Conservation (phyloP, 495 filamentous ascomycete species). For the Lepidopterella palustris region DNA sequence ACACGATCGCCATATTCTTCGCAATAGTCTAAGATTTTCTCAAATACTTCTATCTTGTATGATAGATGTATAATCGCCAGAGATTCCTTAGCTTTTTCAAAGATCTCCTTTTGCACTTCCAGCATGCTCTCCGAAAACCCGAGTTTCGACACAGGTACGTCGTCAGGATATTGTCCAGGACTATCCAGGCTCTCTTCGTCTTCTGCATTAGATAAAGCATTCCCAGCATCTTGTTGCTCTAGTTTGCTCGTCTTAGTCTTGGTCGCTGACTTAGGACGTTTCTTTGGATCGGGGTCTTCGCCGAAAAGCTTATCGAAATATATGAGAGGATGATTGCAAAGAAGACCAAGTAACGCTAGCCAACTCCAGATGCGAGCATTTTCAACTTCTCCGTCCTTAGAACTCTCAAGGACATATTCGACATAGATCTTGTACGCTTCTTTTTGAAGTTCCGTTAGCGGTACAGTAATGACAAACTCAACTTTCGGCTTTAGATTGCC, state of each 20-base stretch:
- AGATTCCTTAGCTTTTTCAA: background rate
- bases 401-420: constrained; percentile 24
- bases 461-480: constrained; percentile 73
- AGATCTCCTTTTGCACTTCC: background rate
- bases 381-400: constrained; percentile 13
- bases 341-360: constrained; percentile 52
- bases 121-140: background rate
- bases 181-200: background rate
- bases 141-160: background rate
- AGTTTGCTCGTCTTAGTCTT: constrained; percentile 6
- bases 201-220: background rate
- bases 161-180: background rate
- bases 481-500: constrained; percentile 62
- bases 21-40: constrained; percentile 58
- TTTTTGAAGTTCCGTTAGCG: constrained; percentile 60
- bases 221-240: background rate
- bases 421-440: constrained; percentile 58
- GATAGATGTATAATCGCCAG: constrained; percentile 39
- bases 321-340: constrained; percentile 69
- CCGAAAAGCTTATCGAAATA: constrained; percentile 47
- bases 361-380: constrained; percentile 40
- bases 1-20: constrained; percentile 59
- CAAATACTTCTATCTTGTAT: constrained; percentile 58
- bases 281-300: background rate
- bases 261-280: constrained; percentile 28